A percentile compares a stretch with the other conserved stretches of the same genome.
Evolutionary conservation across 345 rosid genomes (phyloP).

Genomic region (Arabis alpina): DNA sequence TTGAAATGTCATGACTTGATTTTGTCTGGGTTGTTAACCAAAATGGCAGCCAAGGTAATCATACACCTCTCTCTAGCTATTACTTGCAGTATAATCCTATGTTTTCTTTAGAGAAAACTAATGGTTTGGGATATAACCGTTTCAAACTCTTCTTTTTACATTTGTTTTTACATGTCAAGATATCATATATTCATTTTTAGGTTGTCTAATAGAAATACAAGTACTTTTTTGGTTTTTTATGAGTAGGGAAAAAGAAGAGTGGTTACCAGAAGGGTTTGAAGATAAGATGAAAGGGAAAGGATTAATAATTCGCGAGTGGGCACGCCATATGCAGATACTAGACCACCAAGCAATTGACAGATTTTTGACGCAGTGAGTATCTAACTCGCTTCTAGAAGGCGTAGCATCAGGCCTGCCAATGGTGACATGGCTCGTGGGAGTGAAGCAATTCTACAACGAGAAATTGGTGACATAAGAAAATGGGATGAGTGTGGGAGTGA

Average conservation of each 20-base stretch:
- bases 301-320: slow-evolving; percentile 58
- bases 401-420: slow-evolving; percentile 56
- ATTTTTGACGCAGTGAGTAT: slow-evolving; percentile 71
- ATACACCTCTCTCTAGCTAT: neutral
- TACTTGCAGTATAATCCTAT: neutral
- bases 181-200: too few species aligned
- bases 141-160: too few species aligned
- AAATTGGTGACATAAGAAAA: slow-evolving; percentile 52
- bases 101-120: neutral
- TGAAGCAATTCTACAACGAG: slow-evolving; percentile 68
- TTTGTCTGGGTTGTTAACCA: slow-evolving; percentile 61
- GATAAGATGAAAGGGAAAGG: slow-evolving; percentile 46
- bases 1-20: slow-evolving; percentile 54
- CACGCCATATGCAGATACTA: slow-evolving; percentile 63
- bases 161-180: neutral
- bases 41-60: slow-evolving; percentile 37
- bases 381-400: slow-evolving; percentile 69
- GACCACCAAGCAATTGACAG: slow-evolving; percentile 64
- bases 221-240: neutral
- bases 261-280: slow-evolving; percentile 58
- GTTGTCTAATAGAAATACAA: too few species aligned
- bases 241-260: slow-evolving; percentile 45
- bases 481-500: slow-evolving; percentile 56
- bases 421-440: slow-evolving; percentile 65
- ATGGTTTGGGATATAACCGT: too few species aligned